phyloP scores from a whole-genome alignment of 306 rosid genomes.

The Sesbania bispinosa region DNA sequence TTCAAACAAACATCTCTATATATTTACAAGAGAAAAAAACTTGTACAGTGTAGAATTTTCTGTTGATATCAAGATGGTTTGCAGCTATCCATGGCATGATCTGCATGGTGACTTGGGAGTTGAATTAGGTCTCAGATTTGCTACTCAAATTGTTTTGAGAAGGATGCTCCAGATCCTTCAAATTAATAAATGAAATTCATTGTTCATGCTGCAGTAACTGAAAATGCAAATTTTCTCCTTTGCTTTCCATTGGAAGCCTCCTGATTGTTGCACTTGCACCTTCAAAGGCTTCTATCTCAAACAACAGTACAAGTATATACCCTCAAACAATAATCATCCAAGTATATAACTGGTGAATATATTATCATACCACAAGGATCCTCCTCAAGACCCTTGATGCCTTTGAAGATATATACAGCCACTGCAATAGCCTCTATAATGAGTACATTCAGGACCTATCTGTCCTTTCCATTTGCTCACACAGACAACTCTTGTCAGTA shows the following conservation, averaged over 20 bases:
- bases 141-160: background rate
- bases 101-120: constrained; percentile 7
- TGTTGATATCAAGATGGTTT: background rate
- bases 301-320: background rate
- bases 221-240: constrained; percentile 13
- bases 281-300: constrained; percentile 1
- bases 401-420: constrained; percentile 24
- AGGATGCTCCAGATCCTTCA: constrained; percentile 16
- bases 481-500: constrained; percentile 17
- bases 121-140: background rate
- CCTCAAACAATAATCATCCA: constrained; percentile 1
- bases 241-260: constrained; percentile 5
- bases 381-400: constrained; percentile 28
- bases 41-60: constrained; percentile 11
- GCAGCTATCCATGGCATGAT: constrained; percentile 7
- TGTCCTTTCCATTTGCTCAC: constrained; percentile 18
- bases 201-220: background rate
- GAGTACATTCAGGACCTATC: constrained; percentile 1
- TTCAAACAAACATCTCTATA: background rate
- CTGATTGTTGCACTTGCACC: constrained; percentile 5
- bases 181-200: constrained; percentile 12
- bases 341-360: background rate
- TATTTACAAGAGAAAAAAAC: constrained; percentile 32
- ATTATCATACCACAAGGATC: background rate
- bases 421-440: constrained; percentile 11